Evolutionary conservation across 2,329 filamentous ascomycete species (phyloP), one percentile per base, ranked within the genome.

Genomic region (Ampelomyces quisqualis): DNA sequence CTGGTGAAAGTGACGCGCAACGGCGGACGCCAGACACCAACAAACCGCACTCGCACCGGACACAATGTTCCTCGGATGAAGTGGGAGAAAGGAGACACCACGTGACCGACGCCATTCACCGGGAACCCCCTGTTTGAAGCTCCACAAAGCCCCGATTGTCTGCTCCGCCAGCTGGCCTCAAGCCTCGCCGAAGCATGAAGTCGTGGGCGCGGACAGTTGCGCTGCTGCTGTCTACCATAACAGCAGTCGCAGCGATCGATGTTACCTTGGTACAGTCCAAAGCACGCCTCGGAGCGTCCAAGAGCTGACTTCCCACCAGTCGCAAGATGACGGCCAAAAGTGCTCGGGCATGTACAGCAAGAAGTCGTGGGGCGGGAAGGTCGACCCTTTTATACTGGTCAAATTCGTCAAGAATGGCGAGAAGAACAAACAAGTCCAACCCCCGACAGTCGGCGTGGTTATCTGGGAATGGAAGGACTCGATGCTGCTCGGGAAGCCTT

Each of bases 381-480:
- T 89, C 45, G 88, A 96, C 57, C 91, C 91, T 14, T 95, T 89
- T 72, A 95, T 97, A 67, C 78, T 86, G 55, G 79, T 89, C 67
- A 89, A 88, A 64, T 94, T 95, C 61, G 71, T 85, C 27, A 69
- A 74, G 69, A 77, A 71, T 27, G 45, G 40, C 62, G 76, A 71
- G 29, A 55, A 58, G 67, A 68, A 79, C 58, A 72, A 78, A 43
- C 77, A 79, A 21, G 76, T 83, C 40, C 73, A 78, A 31, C 86
- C 95, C 65, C 85, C 87, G 4, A 75, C 88, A 29, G 85, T 90
- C 51, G 94, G 89, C 67, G 71, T 96, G 56, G 77, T 95, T 37
- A 85, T 98, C 50, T 98, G 95, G 68, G 91, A 98, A 71, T 98
- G 90, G 88, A 83, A 79, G 54, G 93, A 98, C 64, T 83, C 86